Base-by-base conservation (phyloP, 129 eudicot species). In the Lonicera japonica region DNA sequence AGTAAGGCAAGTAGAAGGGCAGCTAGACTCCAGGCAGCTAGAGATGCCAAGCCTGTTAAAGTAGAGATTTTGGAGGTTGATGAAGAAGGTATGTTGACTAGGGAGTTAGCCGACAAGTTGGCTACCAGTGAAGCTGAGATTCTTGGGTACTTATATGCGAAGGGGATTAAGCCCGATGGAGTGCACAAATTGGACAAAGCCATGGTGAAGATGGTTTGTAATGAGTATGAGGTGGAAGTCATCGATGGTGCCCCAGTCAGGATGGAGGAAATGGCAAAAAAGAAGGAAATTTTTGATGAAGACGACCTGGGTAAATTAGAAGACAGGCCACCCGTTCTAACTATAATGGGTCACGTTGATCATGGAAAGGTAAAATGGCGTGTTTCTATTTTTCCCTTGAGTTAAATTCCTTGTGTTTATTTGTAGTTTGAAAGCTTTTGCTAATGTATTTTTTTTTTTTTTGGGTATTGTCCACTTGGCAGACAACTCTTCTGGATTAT, bases 261-360 rank as follows among this genome's bases (percentile, higher is more conserved):
- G 62, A 58, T 88, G 77, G 94, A 81, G 39, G 92, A 92, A 48
- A 80, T 72, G 89, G 99, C 99, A 15, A 88, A 73, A 75, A 88
- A 88, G 89, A 92, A 88, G 80, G 86, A 87, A 60, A 72, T 82
- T 13, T 70, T 92, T 51, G 99, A 92, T 69, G 91, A 78, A 69
- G 95, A 92, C 17, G 96, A 92, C 60, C 64, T 85, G 54, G 96
- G 82, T 70, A 77, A 84, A 34, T 74, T 92, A 64, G 85, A 88
- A 88, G 85, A 88, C 23, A 80, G 95, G 62, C 99, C 99, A 60
- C 99, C 99, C 29, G 96, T 92, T 25, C 70, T 92, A 25, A 92
- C 99, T 54, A 92, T 92, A 17, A 92, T 92, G 99, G 99, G 99
- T 40, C 99, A 92, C 61, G 99, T 92, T 4, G 99, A 92, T 72